Evolutionary conservation across 805 yeast species (phyloP), one percentile per base, ranked within the genome.

Genomic region (Lipomyces yamadae): DNA sequence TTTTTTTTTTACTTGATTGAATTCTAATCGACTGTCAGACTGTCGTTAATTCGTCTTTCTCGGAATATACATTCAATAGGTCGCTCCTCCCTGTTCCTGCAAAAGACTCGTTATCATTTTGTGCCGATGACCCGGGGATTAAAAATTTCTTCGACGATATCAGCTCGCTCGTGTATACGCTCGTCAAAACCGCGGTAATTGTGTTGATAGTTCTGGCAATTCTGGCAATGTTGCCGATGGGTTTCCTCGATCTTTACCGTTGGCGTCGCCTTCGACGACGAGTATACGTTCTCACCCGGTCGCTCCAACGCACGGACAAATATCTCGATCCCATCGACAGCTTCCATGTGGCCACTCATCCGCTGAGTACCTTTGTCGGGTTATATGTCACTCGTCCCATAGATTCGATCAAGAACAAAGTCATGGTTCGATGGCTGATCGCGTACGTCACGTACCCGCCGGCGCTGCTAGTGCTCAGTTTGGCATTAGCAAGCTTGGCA

Each of bases 401-500:
- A 15, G 15, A 56, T 11, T 50, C 58, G 10, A 18, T 29, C 2
- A 34, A 55, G 34, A 52, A 57, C 35, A 58, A 67, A 7, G 70
- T 65, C 3, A 67, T 75, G 37, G 66, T 70, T 2, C 75, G 78
- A 54, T 86, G 89, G 89, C 62, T 81, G 15, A 61, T 84, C 0
- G 79, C 79, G 56, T 88, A 88, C 74, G 70, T 83, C n/a, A 75
- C 85, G 1, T 84, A 92, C 0, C 78, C 82, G 2, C 81, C 85
- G 11, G 84, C 93, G 0, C 64, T 83, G 0, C 72, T 82, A 0
- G 72, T 88, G 0, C 74, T 91, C 1, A 76, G 83, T 0, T 69
- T 91, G 0, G 90, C 89, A 0, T 4, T 88, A 0, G 77, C 84
- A 15, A 95, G 95, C 0, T 62, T 89, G 0, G 11, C 84, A 0